These are phyloP conservation scores for Gnaphalium uliginosum DNA, from an alignment of 129 eudicot genomes.

Conservation along the genomic window DNA sequence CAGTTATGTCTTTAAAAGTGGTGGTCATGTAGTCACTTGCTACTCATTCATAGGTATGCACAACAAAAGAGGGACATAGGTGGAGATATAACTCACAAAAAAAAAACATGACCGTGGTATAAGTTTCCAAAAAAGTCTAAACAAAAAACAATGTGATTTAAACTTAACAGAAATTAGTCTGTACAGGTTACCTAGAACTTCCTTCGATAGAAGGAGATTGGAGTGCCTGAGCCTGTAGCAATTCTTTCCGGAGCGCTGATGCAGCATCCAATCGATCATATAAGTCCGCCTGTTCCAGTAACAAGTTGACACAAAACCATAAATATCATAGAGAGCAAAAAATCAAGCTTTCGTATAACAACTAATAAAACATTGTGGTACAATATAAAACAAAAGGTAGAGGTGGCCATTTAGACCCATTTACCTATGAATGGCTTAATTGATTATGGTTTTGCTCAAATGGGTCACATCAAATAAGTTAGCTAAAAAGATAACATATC, in stretches of 20 bases:
- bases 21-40: slow-evolving; percentile 30
- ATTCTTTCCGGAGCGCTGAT: slow-evolving; percentile 64
- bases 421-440: neutral
- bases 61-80: slow-evolving; percentile 7
- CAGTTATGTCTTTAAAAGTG: slow-evolving; percentile 30
- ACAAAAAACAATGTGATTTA: neutral
- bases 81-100: slow-evolving; percentile 13
- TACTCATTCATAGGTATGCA: slow-evolving; percentile 31
- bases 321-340: slow-evolving; percentile 7
- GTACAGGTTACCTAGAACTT: slow-evolving; percentile 66
- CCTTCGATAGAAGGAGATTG: slow-evolving; percentile 78
- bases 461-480: neutral
- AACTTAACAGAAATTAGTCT: slow-evolving; percentile 4
- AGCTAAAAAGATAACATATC: slow-evolving; percentile 1
- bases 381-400: neutral
- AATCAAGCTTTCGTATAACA: slow-evolving; percentile 1
- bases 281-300: slow-evolving; percentile 54
- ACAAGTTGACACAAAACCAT: slow-evolving; percentile 13
- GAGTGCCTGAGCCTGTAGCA: slow-evolving; percentile 70
- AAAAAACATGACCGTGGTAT: slow-evolving; percentile 20
- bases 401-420: neutral
- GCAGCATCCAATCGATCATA: slow-evolving; percentile 79
- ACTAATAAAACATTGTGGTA: neutral
- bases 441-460: neutral
- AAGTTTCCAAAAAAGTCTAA: neutral